Conservation (phyloP, 192 early-diverging fungal species). For the Linnemannia schmuckeri region DNA sequence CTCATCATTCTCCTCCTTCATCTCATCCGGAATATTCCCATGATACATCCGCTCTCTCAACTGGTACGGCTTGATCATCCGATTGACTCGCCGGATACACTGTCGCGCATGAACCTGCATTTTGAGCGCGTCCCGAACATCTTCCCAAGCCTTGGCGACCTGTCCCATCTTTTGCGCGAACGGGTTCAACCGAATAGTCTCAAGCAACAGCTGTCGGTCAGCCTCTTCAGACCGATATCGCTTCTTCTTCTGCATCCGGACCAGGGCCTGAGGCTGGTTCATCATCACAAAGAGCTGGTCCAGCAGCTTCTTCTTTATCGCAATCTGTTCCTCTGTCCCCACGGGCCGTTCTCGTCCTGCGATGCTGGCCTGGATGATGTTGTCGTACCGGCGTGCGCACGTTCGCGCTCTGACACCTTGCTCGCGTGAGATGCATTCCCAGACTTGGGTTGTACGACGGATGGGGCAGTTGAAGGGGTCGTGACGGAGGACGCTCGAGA, state of each 20-base stretch:
- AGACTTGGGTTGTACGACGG: conserved; percentile 44
- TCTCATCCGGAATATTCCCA: conserved; percentile 43
- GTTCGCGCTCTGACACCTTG: conserved; percentile 49
- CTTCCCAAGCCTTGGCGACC: conserved; percentile 53
- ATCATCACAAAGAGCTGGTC: conserved; percentile 51
- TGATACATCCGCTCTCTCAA: conserved; percentile 49
- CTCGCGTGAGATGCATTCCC: conserved; percentile 43
- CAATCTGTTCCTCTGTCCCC: conserved; percentile 42
- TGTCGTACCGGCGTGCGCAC: conserved; percentile 45
- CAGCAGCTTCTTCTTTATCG: conserved; percentile 32
- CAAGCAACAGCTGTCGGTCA: conserved; percentile 32
- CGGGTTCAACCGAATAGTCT: conserved; percentile 43
- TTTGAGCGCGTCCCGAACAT: conserved; percentile 38
- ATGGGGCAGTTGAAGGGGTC: conserved; percentile 55
- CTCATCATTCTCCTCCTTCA: conserved; percentile 43
- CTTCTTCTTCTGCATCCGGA: conserved; percentile 50
- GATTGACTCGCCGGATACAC: conserved; percentile 48
- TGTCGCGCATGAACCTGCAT: conserved; percentile 54
- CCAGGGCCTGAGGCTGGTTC: conserved; percentile 52
- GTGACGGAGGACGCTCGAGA: conserved; percentile 36
- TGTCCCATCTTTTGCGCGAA: conserved; percentile 52
- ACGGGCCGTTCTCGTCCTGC: conserved; percentile 29
- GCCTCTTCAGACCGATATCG: conserved; percentile 52
- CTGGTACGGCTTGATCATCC: conserved; percentile 47
- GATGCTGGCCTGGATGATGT: conserved; percentile 53